phyloP scores from a whole-genome alignment of 768 basidiomycete genomes.

The Daedalea quercina region DNA sequence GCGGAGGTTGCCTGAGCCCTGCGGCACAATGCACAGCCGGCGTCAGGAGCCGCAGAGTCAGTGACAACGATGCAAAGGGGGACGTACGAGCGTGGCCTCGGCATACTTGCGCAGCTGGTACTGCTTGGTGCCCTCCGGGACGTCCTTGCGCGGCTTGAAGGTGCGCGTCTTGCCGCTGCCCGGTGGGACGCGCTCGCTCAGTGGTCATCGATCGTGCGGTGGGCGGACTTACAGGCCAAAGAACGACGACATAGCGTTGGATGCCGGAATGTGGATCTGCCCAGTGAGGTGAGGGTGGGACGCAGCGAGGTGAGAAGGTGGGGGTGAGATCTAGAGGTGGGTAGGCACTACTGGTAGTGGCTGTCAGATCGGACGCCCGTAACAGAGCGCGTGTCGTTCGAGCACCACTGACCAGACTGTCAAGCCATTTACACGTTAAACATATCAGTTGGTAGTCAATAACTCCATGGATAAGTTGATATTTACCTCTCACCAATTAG shows the following conservation, averaged over 20 bases:
- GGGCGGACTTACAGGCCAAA: conserved; percentile 65
- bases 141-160: conserved; percentile 93
- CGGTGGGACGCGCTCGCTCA: not conserved
- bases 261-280: not conserved
- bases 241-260: conserved; percentile 71
- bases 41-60: not conserved
- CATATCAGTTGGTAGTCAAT: no score
- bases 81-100: conserved; percentile 80
- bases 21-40: not conserved
- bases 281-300: not conserved
- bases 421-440: no score
- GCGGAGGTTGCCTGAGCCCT: conserved; percentile 95
- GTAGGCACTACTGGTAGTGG: not conserved
- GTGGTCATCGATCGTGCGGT: not conserved
- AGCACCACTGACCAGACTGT: not conserved
- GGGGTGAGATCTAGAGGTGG: not conserved
- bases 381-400: not conserved
- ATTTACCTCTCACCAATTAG: not conserved
- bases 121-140: conserved; percentile 94
- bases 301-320: no score
- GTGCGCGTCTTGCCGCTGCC: conserved; percentile 84
- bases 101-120: conserved; percentile 98
- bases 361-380: not conserved
- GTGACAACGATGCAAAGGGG: not conserved
- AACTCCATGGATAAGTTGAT: no score